Evolutionary conservation across 2,329 filamentous ascomycete species (phyloP).

Genomic region (Fusarium odoratissimum): DNA sequence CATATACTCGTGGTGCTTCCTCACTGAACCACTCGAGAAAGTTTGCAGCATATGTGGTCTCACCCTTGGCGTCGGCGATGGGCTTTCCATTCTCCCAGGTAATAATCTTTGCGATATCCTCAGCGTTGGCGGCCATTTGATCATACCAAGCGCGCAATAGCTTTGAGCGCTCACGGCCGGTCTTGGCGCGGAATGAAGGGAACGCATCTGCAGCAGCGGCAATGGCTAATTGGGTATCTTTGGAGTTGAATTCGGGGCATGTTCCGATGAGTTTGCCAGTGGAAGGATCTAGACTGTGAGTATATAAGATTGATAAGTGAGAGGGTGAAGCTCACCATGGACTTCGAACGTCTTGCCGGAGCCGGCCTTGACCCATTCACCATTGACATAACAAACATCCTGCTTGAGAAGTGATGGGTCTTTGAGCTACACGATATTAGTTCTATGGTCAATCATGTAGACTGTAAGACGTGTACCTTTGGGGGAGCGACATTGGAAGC

Average conservation of each 20-base stretch:
- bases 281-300: conserved; percentile 73
- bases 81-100: conserved; percentile 94
- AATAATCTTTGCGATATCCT: conserved; percentile 84
- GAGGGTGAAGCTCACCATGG: conserved; percentile 61
- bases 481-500: conserved; percentile 61
- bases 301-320: not conserved
- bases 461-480: conserved; percentile 50
- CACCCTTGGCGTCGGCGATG: conserved; percentile 77
- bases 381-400: conserved; percentile 86
- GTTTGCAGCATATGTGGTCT: conserved; percentile 77
- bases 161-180: conserved; percentile 78
- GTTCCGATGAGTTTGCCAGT: conserved; percentile 84
- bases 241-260: conserved; percentile 83
- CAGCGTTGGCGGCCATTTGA: conserved; percentile 79
- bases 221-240: conserved; percentile 86
- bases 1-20: conserved; percentile 79
- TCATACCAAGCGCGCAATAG: conserved; percentile 86
- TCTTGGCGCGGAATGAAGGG: conserved; percentile 75
- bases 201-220: conserved; percentile 83
- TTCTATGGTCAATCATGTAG: not conserved
- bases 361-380: conserved; percentile 87
- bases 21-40: conserved; percentile 88
- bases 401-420: conserved; percentile 87
- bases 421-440: conserved; percentile 67
- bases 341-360: conserved; percentile 95